Evolutionary conservation across 176 grass and related monocot genomes (phyloP), one percentile per base, ranked within the genome.

Genomic region (Cenchrus americanus): DNA sequence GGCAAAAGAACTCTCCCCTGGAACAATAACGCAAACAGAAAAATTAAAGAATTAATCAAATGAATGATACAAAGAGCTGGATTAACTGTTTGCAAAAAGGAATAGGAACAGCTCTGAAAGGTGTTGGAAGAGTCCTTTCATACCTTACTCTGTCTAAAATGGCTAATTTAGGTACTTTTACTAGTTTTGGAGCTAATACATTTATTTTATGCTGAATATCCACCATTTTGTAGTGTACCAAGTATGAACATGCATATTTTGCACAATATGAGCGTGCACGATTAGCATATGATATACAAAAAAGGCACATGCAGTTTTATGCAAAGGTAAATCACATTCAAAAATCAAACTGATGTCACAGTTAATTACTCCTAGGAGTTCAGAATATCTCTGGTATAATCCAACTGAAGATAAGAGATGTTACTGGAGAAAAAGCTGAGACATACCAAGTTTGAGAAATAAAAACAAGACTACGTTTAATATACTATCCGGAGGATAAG

Each of bases 401-500:
- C 49, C 14, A 59, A 59, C 42, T 53, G 48, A 83, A 84, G 60
- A 27, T 80, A 85, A 32, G 14, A 64, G 19, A 76, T 81, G 21
- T 46, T 49, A 44, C 69, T 26, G 37, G 23, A 62, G 75, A 77
- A 83, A 71, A 55, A 69, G 73, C 19, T 49, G 78, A 76, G 69
- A 83, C 92, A 83, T 98, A 98, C 96, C 96, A 69, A 98, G 91
- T 75, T 88, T 95, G 55, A 98, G 86, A 78, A 98, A 93, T 83
- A 95, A 85, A 90, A 86, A 82, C 80, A 88, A 84, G 64, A 93
- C 83, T 43, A 93, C 14, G 42, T 18, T 72, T 85, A 95, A 88
- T 48, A 98, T 67, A 82, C 66, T 86, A 22, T 70, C 79, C 8
- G 89, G 58, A 88, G 93, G 91, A 69, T 26, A 19, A 57, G 79